Base-by-base conservation (phyloP, 805 yeast species). In the Dipodascus geniculatus region DNA sequence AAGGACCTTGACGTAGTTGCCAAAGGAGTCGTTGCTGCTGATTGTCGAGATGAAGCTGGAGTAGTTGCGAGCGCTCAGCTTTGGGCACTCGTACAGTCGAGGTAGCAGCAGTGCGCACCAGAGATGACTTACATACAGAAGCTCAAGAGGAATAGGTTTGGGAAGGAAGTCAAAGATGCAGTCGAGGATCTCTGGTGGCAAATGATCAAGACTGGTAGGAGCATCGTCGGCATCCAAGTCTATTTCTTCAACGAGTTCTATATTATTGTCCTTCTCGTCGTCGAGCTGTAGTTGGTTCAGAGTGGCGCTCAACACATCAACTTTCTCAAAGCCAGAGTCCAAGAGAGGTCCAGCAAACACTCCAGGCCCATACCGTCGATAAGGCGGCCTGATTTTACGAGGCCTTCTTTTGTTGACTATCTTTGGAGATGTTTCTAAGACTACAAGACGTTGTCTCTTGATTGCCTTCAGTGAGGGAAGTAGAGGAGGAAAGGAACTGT, bases 381-480 rank as follows among this genome's bases (percentile, higher is more conserved):
- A 89, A 3, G 90, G 89, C 54, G 89, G 88, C 57, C 83, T 81
- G 49, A 77, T 73, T 74, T 89, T 85, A 74, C 84, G 85, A 9
- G 96, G 89, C 66, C 97, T 77, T 63, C 90, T 71, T 68, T 88
- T 89, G 69, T 89, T 89, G 33, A 89, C 96, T 83, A 89, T 89
- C 19, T 50, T 60, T 57, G 48, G 20, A 31, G 8, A 24, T 38
- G 11, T n/a, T 11, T 17, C 14, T 16, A 38, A 38, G 44, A 16
- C 44, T 38, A n/a, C n/a, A n/a, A n/a, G n/a, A n/a, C n/a, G n/a
- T n/a, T n/a, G n/a, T n/a, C n/a, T n/a, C n/a, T n/a, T n/a, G n/a
- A n/a, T n/a, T n/a, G n/a, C n/a, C n/a, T n/a, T n/a, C n/a, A n/a
- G n/a, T n/a, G n/a, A n/a, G n/a, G 33, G 33, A 28, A 6, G 11